Base-by-base conservation (phyloP, 768 basidiomycete species). In the Mycena metata region DNA sequence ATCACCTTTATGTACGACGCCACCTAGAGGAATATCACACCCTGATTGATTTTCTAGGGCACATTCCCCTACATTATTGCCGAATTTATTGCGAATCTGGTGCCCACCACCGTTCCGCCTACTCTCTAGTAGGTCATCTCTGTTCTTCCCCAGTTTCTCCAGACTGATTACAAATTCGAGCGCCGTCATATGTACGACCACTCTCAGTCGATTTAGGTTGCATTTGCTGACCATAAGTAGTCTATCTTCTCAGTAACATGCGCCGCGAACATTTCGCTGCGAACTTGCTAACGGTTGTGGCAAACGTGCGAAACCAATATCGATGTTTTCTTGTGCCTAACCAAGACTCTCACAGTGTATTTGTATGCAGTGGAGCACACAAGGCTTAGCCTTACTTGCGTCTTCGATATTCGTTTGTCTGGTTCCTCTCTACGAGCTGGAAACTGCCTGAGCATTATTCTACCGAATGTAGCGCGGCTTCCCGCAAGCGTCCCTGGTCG, bases 11-110 rank as follows among this genome's bases (percentile, higher is more conserved):
- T 49, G 69, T 70, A 41, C 16, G 60, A 11, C 24, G 1, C 16
- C 0, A 2, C 24, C 2, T 24, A 2, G 8, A 50, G 46, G 15
- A 39, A 39, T 15, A 21, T 24, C 13, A 23, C 19, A 33, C 23
- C 45, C 43, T 59, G 0, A 50, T 41, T 41, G 35, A 1, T 6
- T 42, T 33, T 35, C 21, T 73, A 76, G 67, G 69, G 74, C 21
- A 78, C 81, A 0, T 71, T 77, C 2, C 80, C 84, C 1, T 84
- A 80, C 70, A 72, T 85, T 49, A 26, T 81, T 11, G 76, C 80
- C 2, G 78, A 82, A 50, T 77, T 82, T 55, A 21, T 82, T 41
- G 76, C 83, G 12, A 80, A 78, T 60, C 69, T 83, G 0, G 69
- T 83, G 0, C 78, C 81, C 12, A 82, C 81, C 54, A 70, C 82